Conservation (phyloP, 768 basidiomycete species). For the Xanthoconium stramineum region DNA sequence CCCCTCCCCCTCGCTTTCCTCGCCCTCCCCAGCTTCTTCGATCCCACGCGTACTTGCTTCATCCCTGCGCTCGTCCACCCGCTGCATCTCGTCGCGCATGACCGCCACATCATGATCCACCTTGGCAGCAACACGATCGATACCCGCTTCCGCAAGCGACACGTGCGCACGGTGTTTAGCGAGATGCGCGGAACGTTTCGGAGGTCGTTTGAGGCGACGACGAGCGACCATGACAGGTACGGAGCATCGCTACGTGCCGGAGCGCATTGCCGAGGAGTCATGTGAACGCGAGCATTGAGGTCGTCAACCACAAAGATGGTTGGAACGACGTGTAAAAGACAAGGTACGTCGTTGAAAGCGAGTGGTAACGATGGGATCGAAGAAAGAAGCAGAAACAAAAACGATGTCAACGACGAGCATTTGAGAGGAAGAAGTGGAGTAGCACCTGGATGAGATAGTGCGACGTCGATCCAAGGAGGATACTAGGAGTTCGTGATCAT, state of each 20-base stretch:
- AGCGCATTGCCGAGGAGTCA: neutral
- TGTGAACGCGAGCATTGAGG: neutral
- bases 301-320: neutral
- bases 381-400: neutral
- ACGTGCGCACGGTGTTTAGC: slow-evolving; percentile 79
- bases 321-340: neutral
- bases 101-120: slow-evolving; percentile 84
- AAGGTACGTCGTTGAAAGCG: neutral
- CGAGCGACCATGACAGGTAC: slow-evolving; percentile 98
- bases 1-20: slow-evolving; percentile 27
- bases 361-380: neutral
- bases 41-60: slow-evolving; percentile 13
- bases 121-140: slow-evolving; percentile 83
- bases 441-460: slow-evolving; percentile 86
- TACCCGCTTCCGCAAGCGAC: slow-evolving; percentile 78
- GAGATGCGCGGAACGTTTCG: slow-evolving; percentile 76
- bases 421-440: neutral
- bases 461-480: slow-evolving; percentile 90
- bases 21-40: slow-evolving; percentile 24
- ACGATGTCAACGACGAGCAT: neutral
- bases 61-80: slow-evolving; percentile 50
- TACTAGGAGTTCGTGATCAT: slow-evolving; percentile 42
- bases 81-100: slow-evolving; percentile 73
- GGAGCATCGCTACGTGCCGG: slow-evolving; percentile 69
- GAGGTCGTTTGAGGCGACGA: slow-evolving; percentile 83